A percentile compares a stretch with the other conserved stretches of the same genome.
Conservation (phyloP, 2,329 filamentous ascomycete genomes). For the Aspergillus sp. region DNA sequence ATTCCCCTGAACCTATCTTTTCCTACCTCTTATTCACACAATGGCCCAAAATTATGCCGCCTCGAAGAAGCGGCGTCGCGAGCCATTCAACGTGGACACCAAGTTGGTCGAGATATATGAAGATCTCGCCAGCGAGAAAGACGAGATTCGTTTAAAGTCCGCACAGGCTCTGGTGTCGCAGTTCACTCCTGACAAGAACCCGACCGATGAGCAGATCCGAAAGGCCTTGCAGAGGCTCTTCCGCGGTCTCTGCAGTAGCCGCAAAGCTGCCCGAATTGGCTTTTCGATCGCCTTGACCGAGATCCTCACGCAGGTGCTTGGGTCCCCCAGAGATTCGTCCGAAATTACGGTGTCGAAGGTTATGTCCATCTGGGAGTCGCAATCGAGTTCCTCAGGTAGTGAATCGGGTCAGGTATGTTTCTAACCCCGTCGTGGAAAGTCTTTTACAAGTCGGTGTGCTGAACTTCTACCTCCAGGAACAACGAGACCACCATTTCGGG, state of each 20-base stretch:
- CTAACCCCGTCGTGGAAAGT: background rate
- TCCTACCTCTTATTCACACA: background rate
- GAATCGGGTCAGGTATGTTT: slow-evolving; percentile 53
- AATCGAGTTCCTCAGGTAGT: slow-evolving; percentile 53
- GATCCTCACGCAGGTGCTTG: slow-evolving; percentile 69
- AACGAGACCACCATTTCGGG: slow-evolving; percentile 81
- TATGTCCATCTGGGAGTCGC: slow-evolving; percentile 52
- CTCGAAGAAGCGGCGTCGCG: slow-evolving; percentile 42
- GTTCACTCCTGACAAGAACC: slow-evolving; percentile 42
- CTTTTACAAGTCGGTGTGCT: background rate
- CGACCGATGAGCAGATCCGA: slow-evolving; percentile 41
- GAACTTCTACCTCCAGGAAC: slow-evolving; percentile 60
- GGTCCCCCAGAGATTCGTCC: slow-evolving; percentile 27
- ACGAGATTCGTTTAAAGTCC: slow-evolving; percentile 47
- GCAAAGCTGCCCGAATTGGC: slow-evolving; percentile 83
- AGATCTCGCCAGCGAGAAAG: slow-evolving; percentile 48
- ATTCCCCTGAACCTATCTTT: too few species aligned
- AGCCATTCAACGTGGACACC: slow-evolving; percentile 43
- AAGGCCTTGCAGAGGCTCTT: slow-evolving; percentile 65
- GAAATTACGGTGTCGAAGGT: slow-evolving; percentile 43
- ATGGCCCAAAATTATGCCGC: slow-evolving; percentile 30
- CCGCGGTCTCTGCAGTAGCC: slow-evolving; percentile 82
- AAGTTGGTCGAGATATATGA: slow-evolving; percentile 51
- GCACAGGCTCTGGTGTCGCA: slow-evolving; percentile 45
- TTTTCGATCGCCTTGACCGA: slow-evolving; percentile 89